phyloP scores from a whole-genome alignment of 176 grass and related monocot genomes.

The Ampelocalamus luodianensis region DNA sequence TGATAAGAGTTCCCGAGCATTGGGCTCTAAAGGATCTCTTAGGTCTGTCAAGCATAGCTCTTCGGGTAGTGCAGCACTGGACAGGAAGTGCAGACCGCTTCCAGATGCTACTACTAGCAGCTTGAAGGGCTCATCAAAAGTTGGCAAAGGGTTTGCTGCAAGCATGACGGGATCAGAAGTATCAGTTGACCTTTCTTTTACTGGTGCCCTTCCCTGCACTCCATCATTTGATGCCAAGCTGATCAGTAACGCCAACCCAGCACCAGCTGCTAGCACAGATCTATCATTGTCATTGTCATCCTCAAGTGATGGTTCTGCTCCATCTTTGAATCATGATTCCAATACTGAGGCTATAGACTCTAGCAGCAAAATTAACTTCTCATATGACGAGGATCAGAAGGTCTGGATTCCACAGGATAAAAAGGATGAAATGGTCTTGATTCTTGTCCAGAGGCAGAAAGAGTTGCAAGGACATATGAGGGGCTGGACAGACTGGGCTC shows the following conservation, averaged over 20 bases:
- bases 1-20: conserved; percentile 83
- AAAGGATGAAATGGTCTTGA: conserved; percentile 79
- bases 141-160: conserved; percentile 59
- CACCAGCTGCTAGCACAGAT: conserved; percentile 65
- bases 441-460: conserved; percentile 76
- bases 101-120: conserved; percentile 59
- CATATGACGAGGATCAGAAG: conserved; percentile 61
- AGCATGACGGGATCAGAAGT: conserved; percentile 55
- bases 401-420: conserved; percentile 77
- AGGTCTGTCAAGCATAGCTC: conserved; percentile 76
- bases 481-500: conserved; percentile 94
- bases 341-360: conserved; percentile 47
- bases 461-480: conserved; percentile 74
- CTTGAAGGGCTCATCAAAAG: conserved; percentile 70
- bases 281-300: conserved; percentile 72
- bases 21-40: conserved; percentile 82
- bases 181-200: conserved; percentile 74
- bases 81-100: conserved; percentile 71
- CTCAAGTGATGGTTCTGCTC: conserved; percentile 38
- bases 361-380: conserved; percentile 50
- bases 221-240: conserved; percentile 53
- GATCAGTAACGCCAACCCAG: conserved; percentile 34
- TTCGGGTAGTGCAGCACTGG: conserved; percentile 54
- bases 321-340: conserved; percentile 45
- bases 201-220: conserved; percentile 51